Evolutionary conservation across 345 rosid species (phyloP).

Genomic region (Bretschneidera sinensis): DNA sequence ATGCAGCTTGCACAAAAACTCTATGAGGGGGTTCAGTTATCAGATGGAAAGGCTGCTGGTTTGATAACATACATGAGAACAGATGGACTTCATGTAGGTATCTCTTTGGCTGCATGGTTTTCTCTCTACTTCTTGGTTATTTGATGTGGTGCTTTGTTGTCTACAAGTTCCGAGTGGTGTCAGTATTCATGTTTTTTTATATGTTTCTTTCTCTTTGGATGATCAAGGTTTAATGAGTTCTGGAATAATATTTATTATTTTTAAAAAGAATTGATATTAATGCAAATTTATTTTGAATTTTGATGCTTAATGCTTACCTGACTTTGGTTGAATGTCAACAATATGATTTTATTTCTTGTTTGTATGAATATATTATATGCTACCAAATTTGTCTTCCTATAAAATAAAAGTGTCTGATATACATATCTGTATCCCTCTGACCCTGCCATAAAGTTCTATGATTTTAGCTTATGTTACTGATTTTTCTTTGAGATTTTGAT

Average conservation of each 20-base stretch:
- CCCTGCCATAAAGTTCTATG: neutral
- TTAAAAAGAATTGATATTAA: no score
- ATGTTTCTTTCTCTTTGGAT: neutral
- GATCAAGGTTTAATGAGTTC: neutral
- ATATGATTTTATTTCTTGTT: neutral
- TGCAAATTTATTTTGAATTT: neutral
- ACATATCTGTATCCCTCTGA: neutral
- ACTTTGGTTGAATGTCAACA: neutral
- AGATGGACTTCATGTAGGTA: conserved; percentile 92
- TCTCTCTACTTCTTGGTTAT: neutral
- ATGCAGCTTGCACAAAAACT: conserved; percentile 95
- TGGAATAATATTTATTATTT: no score
- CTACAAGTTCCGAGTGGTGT: neutral
- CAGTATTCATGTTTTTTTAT: neutral
- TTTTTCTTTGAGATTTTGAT: no score
- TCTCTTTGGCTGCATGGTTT: conserved; percentile 19
- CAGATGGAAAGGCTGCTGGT: conserved; percentile 71
- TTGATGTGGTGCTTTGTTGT: neutral
- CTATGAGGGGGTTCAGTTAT: conserved; percentile 81
- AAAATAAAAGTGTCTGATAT: neutral
- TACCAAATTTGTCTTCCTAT: no score
- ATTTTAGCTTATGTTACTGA: neutral
- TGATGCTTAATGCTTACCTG: neutral
- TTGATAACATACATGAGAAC: conserved; percentile 94
- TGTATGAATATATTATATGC: neutral